Percentiles rank a stretch among this genome's conserved stretches.
phyloP scores from a whole-genome alignment of 768 basidiomycete species.

The Phylloporus scabripes region DNA sequence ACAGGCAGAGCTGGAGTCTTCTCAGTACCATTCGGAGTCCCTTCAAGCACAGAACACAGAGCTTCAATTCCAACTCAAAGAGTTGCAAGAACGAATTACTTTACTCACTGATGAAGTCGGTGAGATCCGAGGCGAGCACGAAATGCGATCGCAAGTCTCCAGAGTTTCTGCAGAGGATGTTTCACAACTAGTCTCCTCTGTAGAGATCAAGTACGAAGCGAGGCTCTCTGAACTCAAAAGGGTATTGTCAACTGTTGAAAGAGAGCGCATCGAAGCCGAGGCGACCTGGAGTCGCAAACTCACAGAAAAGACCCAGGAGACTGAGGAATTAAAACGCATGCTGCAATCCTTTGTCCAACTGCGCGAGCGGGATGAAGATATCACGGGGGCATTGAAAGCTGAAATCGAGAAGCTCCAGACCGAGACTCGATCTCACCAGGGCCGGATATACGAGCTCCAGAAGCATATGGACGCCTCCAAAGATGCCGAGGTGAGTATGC shows the following conservation, averaged over 20 bases:
- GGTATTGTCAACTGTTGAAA: conserved; percentile 60
- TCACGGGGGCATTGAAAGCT: conserved; percentile 44
- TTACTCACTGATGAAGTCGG: conserved; percentile 67
- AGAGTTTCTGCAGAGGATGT: conserved; percentile 56
- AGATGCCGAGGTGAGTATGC: conserved; percentile 57
- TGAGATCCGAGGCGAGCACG: conserved; percentile 59
- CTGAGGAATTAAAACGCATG: conserved; percentile 61
- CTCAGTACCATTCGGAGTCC: conserved; percentile 67
- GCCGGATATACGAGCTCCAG: conserved; percentile 52
- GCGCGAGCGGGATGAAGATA: conserved; percentile 54
- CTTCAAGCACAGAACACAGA: conserved; percentile 78
- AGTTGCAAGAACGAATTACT: conserved; percentile 65
- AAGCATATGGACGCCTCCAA: conserved; percentile 42
- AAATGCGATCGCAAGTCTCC: conserved; percentile 38
- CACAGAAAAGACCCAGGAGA: conserved; percentile 68
- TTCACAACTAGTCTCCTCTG: conserved; percentile 64
- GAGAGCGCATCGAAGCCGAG: conserved; percentile 82
- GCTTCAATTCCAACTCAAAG: conserved; percentile 79
- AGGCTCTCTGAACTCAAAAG: conserved; percentile 67
- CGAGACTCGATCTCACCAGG: conserved; percentile 43
- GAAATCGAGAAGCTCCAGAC: conserved; percentile 51
- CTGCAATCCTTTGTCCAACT: conserved; percentile 55
- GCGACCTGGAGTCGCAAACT: conserved; percentile 87
- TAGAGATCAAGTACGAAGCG: conserved; percentile 72
- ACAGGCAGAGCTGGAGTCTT: conserved; percentile 86